Evolutionary conservation across 495 filamentous ascomycete genomes (phyloP), one percentile per base, ranked within the genome.

Genomic region (Podospora pseudoanserina): DNA sequence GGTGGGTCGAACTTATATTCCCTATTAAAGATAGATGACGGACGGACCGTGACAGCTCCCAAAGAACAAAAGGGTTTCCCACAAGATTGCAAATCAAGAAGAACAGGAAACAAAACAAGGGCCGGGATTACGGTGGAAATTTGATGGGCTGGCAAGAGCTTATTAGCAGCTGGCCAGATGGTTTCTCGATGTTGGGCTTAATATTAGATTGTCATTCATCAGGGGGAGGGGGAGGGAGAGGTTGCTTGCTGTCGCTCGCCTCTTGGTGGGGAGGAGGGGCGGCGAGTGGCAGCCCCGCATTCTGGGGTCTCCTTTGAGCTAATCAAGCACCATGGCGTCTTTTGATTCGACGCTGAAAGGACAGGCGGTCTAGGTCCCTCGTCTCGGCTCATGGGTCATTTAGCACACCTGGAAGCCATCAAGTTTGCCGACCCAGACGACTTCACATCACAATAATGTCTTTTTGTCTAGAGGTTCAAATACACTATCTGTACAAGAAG

Each of bases 401-500:
- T 59, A 61, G 30, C 0, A 61, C 4, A 61, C 4, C 19, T 58
- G 23, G 56, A 58, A 11, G n/a, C 56, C 19, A 58, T 27, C 39
- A 49, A 49, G 18, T 11, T 16, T 49, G 39, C 39, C 39, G 39
- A 49, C 7, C 39, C 7, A 49, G 39, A 49, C 39, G 15, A 49
- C 39, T 5, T 49, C 39, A 49, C 39, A 49, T 49, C 39, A 32
- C 1, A 32, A 58, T 58, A 16, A 27, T 20, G 7, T 18, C 59
- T 7, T 64, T 67, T 61, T 67, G 56, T 53, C 16, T 55, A 49
- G 63, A 49, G 39, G 39, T 13, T 13, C 15, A 11, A 49, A 68
- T 74, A 74, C 70, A 74, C 72, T 74, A 74, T 74, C 68, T 72
- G 66, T 74, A 72, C 72, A 74, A 60, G 63, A 61, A 28, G 20